Conservation (phyloP, 73 alveolate genomes). For the Paramecium primaurelia region DNA sequence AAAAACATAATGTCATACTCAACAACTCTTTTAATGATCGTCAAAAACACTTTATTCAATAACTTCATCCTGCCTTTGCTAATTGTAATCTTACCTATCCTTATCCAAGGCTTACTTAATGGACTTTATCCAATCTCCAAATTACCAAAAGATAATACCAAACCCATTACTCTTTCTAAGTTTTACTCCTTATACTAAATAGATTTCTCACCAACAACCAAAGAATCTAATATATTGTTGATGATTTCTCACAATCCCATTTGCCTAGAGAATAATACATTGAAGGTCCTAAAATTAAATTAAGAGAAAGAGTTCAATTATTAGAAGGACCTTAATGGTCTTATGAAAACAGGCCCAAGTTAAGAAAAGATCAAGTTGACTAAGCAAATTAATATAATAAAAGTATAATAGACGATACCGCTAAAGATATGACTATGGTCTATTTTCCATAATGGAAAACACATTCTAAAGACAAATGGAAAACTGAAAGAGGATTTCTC, state of each 20-base stretch:
- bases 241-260: background rate
- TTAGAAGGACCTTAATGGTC: slow-evolving; percentile 16
- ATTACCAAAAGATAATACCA: background rate
- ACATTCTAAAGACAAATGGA: background rate
- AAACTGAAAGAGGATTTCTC: background rate
- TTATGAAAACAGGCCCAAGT: background rate
- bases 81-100: background rate
- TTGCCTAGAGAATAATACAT: background rate
- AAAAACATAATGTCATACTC: background rate
- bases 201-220: background rate
- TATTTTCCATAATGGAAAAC: slow-evolving; percentile 23
- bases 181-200: background rate
- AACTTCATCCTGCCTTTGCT: background rate
- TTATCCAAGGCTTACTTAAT: background rate
- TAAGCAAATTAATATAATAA: background rate
- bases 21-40: background rate
- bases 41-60: background rate
- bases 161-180: background rate
- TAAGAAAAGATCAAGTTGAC: slow-evolving; percentile 23
- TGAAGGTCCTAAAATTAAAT: background rate
- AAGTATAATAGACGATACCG: background rate
- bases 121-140: background rate
- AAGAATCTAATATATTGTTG: background rate
- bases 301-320: background rate
- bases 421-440: slow-evolving; percentile 43